Base-by-base conservation (phyloP, 2,329 filamentous ascomycete genomes). In the Xylaria sp. region DNA sequence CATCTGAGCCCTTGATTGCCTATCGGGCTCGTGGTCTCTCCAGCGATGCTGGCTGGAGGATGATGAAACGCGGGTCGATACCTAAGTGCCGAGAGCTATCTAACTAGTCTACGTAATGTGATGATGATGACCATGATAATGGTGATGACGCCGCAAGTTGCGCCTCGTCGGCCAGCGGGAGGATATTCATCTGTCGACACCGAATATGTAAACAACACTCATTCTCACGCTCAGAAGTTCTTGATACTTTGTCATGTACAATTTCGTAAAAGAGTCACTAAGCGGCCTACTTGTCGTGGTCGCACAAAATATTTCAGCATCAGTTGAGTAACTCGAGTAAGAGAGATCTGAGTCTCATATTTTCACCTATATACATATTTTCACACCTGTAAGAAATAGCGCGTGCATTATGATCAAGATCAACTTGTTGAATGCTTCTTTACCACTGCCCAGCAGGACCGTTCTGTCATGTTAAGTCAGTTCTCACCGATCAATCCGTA, bases 371-470 rank as follows among this genome's bases (percentile, higher is more conserved):
- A 36, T 36, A 36, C 33, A 1, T 36, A 36, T 36, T 5, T 33
- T 25, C 25, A 20, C 43, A 39, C 66, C 9, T 36, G 18, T 10
- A 10, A 49, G 52, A 49, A 58, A 33, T 33, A 55, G 18, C 43
- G 15, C 43, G 23, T 31, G 36, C 9, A 33, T 55, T 15, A 55
- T 66, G 18, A 51, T 25, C 67, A 69, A 69, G 67, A 60, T 69
- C 67, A 69, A 69, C 67, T 69, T 69, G 67, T 46, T 63, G 20
- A 49, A 56, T 66, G 49, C 28, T 51, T 62, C 58, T 69, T 46
- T 70, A 75, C 73, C 67, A 58, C 74, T 76, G 74, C 74, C 69
- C 74, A 75, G 75, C 74, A 76, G 74, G 74, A 70, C 62, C 33
- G 54, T 43, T 55, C 25, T 54, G 23, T n/a, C 18, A 46, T 56